Conservation (phyloP, 2,329 filamentous ascomycete genomes). For the Emydomyces testavorans region DNA sequence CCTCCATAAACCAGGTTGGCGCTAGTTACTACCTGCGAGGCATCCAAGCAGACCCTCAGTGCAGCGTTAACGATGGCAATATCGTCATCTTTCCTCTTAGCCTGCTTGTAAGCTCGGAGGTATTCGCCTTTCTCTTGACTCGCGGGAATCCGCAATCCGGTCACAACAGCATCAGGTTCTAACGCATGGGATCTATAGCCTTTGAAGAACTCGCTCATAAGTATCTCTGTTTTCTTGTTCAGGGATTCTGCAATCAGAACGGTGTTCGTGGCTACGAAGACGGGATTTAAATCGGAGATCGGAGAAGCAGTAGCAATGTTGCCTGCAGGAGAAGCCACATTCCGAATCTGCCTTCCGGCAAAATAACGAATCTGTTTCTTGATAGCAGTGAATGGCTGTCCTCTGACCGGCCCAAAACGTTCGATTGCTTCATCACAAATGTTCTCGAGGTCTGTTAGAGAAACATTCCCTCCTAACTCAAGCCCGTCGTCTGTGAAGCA, state of each 20-base stretch:
- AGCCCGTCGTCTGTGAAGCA: slow-evolving; percentile 65
- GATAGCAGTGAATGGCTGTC: slow-evolving; percentile 80
- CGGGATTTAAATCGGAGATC: slow-evolving; percentile 91
- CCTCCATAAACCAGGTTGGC: slow-evolving; percentile 82
- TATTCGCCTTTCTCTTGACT: slow-evolving; percentile 66
- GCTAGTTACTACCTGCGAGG: slow-evolving; percentile 57
- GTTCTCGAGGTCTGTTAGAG: slow-evolving; percentile 77
- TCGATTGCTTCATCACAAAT: slow-evolving; percentile 69
- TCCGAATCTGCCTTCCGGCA: slow-evolving; percentile 87
- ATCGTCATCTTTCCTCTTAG: slow-evolving; percentile 94
- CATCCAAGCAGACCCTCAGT: slow-evolving; percentile 59
- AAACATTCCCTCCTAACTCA: slow-evolving; percentile 89
- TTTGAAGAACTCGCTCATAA: slow-evolving; percentile 84
- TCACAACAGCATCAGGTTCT: slow-evolving; percentile 68
- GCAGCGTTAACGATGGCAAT: slow-evolving; percentile 94
- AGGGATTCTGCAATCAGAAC: slow-evolving; percentile 69
- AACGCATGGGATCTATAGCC: slow-evolving; percentile 80
- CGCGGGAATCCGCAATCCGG: slow-evolving; percentile 72
- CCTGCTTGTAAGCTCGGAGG: slow-evolving; percentile 85
- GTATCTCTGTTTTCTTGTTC: slow-evolving; percentile 65
- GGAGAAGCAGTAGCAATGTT: slow-evolving; percentile 91
- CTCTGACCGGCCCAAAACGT: slow-evolving; percentile 58
- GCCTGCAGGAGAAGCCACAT: slow-evolving; percentile 92
- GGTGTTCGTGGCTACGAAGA: slow-evolving; percentile 78
- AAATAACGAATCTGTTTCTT: slow-evolving; percentile 92